Conservation (phyloP, 2,329 filamentous ascomycete genomes). For the Claviceps sp. region DNA sequence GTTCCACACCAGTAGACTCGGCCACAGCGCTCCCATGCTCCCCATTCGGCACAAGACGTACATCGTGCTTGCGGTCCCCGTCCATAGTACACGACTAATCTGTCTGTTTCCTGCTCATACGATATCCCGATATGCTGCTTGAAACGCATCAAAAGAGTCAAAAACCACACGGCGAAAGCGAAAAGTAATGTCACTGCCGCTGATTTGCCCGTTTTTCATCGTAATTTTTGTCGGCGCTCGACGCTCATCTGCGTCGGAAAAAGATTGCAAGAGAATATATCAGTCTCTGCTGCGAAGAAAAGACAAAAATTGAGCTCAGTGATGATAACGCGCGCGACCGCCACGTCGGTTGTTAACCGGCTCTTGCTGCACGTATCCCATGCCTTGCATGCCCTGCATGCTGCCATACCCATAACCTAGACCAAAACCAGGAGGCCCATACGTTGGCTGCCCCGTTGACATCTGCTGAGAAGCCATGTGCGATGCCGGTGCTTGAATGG, state of each 20-base stretch:
- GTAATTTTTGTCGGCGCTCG: too few relatives aligned
- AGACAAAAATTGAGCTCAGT: not conserved
- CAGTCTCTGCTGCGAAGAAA: not conserved
- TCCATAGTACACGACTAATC: too few relatives aligned
- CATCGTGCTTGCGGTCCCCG: slow-evolving; percentile 1
- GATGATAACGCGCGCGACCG: slow-evolving; percentile 37
- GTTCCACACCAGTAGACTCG: not conserved
- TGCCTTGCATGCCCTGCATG: slow-evolving; percentile 33
- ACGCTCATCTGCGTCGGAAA: too few relatives aligned
- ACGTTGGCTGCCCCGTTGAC: slow-evolving; percentile 28
- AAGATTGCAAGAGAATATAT: too few relatives aligned
- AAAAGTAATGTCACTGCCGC: too few relatives aligned
- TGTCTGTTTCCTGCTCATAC: too few relatives aligned
- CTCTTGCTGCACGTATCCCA: slow-evolving; percentile 41
- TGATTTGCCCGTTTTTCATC: too few relatives aligned
- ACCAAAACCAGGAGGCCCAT: slow-evolving; percentile 36
- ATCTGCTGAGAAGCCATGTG: slow-evolving; percentile 28
- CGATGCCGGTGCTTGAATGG: slow-evolving; percentile 31
- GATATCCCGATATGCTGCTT: too few relatives aligned
- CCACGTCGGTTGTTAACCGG: slow-evolving; percentile 39
- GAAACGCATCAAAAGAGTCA: too few relatives aligned
- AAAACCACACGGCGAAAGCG: too few relatives aligned
- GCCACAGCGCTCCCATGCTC: not conserved
- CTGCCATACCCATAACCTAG: slow-evolving; percentile 33
- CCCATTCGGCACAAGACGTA: slow-evolving; percentile 3